Evolutionary conservation across 129 eudicot genomes (phyloP).

Genomic region (Chrysanthemum lavandulifolium): DNA sequence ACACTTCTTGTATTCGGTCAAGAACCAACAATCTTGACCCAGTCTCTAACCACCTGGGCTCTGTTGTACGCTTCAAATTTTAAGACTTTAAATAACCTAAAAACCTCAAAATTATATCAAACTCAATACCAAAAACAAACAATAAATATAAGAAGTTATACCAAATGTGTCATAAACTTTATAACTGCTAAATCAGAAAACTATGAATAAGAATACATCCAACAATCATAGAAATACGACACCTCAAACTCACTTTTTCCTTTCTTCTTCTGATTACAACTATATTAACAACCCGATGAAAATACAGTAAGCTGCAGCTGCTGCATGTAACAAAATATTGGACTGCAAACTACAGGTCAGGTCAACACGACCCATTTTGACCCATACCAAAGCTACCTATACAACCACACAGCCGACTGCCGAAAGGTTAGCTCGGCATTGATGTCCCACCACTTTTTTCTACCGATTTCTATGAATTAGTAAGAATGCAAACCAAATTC

Average conservation of each 20-base stretch:
- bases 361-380: slow-evolving; percentile 14
- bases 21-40: no score
- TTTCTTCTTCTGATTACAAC: slow-evolving; percentile 26
- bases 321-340: slow-evolving; percentile 23
- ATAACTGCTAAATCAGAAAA: slow-evolving; percentile 19
- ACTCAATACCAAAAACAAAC: background rate
- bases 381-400: slow-evolving; percentile 29
- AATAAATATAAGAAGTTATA: no score
- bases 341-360: slow-evolving; percentile 19
- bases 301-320: slow-evolving; percentile 28
- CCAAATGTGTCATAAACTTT: slow-evolving; percentile 5
- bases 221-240: slow-evolving; percentile 7
- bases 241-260: slow-evolving; percentile 7
- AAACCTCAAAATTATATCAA: no score
- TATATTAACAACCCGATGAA: slow-evolving; percentile 31
- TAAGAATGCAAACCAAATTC: slow-evolving; percentile 11
- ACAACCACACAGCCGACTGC: slow-evolving; percentile 22
- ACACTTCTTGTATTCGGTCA: no score
- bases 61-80: no score
- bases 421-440: slow-evolving; percentile 17
- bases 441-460: background rate
- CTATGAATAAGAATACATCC: slow-evolving; percentile 20
- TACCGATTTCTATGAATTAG: slow-evolving; percentile 15
- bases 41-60: no score
- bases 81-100: no score